phyloP scores from a whole-genome alignment of 345 rosid genomes.

The Clausena lansium region DNA sequence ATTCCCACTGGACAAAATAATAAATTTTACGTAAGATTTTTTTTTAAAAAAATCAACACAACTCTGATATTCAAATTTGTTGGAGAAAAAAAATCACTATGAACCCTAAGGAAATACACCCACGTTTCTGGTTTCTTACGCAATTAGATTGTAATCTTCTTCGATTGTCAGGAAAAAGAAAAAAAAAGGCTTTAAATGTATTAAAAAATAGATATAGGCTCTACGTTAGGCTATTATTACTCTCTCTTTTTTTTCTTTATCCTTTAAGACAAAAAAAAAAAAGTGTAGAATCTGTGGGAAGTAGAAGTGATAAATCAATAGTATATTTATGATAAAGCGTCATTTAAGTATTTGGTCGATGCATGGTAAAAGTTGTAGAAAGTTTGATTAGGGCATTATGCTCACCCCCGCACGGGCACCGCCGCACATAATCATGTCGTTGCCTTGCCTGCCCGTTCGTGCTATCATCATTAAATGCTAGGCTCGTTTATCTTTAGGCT shows the following conservation, averaged over 20 bases:
- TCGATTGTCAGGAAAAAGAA: too few relatives aligned
- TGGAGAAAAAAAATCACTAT: too few relatives aligned
- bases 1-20: too few relatives aligned
- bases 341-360: background rate
- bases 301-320: background rate
- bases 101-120: too few relatives aligned
- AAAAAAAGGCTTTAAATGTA: background rate
- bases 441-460: background rate
- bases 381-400: slow-evolving; percentile 8
- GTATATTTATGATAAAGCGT: background rate
- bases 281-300: background rate
- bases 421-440: background rate
- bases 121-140: too few relatives aligned
- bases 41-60: too few relatives aligned
- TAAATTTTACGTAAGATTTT: too few relatives aligned
- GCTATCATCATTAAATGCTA: background rate
- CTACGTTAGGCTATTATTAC: background rate
- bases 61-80: too few relatives aligned
- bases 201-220: background rate
- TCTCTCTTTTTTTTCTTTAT: background rate
- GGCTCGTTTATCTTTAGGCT: background rate
- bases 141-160: too few relatives aligned
- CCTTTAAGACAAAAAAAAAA: background rate
- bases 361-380: background rate
- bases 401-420: slow-evolving; percentile 5